Conservation (phyloP, 2,329 filamentous ascomycete species). For the Colletotrichum orchidophilum region DNA sequence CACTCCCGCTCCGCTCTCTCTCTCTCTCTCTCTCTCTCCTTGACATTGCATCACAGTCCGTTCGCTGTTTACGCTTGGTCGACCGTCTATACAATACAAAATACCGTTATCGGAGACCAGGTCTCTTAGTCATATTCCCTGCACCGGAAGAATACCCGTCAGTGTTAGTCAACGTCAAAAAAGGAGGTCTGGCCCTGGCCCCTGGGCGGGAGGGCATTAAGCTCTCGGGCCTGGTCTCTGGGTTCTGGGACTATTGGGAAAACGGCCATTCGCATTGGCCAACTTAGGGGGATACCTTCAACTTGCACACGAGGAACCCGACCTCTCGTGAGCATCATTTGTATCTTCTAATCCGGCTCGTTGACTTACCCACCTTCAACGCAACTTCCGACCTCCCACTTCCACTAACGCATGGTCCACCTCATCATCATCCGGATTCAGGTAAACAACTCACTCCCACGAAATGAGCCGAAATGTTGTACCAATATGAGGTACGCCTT, state of each 20-base stretch:
- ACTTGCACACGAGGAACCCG: too few species aligned
- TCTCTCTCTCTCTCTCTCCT: background rate
- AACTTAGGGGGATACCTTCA: slow-evolving; percentile 2
- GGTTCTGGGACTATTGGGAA: background rate
- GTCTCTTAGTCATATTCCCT: slow-evolving; percentile 6
- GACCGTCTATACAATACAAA: too few species aligned
- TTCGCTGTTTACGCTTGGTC: background rate
- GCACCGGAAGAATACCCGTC: background rate
- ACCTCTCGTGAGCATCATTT: background rate
- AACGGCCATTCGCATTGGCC: slow-evolving; percentile 24
- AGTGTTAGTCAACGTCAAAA: background rate
- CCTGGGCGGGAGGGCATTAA: slow-evolving; percentile 19
- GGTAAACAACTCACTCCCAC: slow-evolving; percentile 11
- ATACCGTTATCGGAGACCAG: slow-evolving; percentile 1
- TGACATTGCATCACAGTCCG: background rate
- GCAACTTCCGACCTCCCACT: slow-evolving; percentile 20
- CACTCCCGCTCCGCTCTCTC: background rate
- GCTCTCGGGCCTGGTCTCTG: slow-evolving; percentile 19
- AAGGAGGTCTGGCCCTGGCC: slow-evolving; percentile 2
- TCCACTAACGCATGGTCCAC: slow-evolving; percentile 23
- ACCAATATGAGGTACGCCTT: background rate
- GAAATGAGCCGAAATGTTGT: background rate
- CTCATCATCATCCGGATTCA: slow-evolving; percentile 26
- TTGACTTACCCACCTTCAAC: slow-evolving; percentile 1
- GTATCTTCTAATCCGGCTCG: slow-evolving; percentile 4